Evolutionary conservation across 2,329 filamentous ascomycete genomes (phyloP).

Genomic region (Colletotrichum gloeosporioides): DNA sequence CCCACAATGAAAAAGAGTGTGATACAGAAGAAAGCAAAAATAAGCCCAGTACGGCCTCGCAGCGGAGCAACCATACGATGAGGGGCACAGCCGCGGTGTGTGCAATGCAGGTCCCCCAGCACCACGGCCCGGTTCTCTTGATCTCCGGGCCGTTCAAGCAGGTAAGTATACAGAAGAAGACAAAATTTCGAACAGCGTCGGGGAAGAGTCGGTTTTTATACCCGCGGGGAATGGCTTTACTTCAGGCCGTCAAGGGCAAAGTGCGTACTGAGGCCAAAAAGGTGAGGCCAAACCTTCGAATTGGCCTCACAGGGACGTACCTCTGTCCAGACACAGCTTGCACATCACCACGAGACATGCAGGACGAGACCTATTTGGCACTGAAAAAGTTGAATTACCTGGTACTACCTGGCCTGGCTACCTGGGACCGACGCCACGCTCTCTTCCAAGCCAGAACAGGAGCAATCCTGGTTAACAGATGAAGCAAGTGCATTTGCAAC

Average conservation of each 20-base stretch:
- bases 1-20: background rate
- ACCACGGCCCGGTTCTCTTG: conserved; percentile 3
- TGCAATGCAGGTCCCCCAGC: conserved; percentile 9
- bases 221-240: background rate
- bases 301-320: background rate
- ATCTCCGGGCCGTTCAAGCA: conserved; percentile 3
- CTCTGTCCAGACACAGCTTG: no score
- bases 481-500: conserved; percentile 8
- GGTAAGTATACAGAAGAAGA: conserved; percentile 6
- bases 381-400: conserved; percentile 13
- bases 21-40: background rate
- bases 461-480: background rate
- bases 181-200: background rate
- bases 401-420: conserved; percentile 18
- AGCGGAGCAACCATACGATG: background rate
- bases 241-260: background rate
- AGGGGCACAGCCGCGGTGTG: conserved; percentile 4
- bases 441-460: conserved; percentile 2
- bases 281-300: background rate
- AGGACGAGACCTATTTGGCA: background rate
- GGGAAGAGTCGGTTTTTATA: background rate
- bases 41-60: background rate
- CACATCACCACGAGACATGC: background rate
- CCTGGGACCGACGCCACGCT: conserved; percentile 16
- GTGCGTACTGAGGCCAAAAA: background rate